These are phyloP conservation scores for Fusarium luffae DNA, from an alignment of 2,329 filamentous ascomycete genomes.

Conservation along the genomic window DNA sequence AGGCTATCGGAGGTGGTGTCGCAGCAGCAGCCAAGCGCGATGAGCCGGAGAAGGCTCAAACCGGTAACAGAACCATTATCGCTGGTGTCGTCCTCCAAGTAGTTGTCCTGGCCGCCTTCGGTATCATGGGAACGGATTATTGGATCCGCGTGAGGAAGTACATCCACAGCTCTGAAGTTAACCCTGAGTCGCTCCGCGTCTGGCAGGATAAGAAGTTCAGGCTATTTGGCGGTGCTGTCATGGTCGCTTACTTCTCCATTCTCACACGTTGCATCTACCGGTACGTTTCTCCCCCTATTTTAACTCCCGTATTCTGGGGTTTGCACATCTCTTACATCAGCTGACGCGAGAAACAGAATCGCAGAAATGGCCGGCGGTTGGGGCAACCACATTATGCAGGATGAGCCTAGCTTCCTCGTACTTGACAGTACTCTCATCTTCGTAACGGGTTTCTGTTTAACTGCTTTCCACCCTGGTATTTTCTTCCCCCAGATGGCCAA, in stretches of 20 bases:
- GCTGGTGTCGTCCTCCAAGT: slow-evolving; percentile 66
- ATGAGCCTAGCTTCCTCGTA: slow-evolving; percentile 68
- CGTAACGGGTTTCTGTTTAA: slow-evolving; percentile 61
- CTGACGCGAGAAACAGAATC: slow-evolving; percentile 56
- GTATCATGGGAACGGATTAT: slow-evolving; percentile 58
- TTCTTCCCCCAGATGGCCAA: slow-evolving; percentile 65
- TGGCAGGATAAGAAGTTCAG: slow-evolving; percentile 59
- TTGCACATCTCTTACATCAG: not conserved
- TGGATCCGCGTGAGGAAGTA: slow-evolving; percentile 55
- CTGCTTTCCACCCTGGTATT: slow-evolving; percentile 64
- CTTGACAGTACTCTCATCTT: slow-evolving; percentile 65
- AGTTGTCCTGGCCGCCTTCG: slow-evolving; percentile 60
- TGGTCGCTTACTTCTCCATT: slow-evolving; percentile 58
- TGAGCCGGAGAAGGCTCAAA: slow-evolving; percentile 54
- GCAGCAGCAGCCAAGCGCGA: slow-evolving; percentile 60
- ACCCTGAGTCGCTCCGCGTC: slow-evolving; percentile 48
- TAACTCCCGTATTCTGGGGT: not conserved
- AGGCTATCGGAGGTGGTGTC: slow-evolving; percentile 67
- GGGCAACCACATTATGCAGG: slow-evolving; percentile 72
- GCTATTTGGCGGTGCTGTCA: slow-evolving; percentile 57
- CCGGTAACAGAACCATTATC: slow-evolving; percentile 64
- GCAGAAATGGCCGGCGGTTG: slow-evolving; percentile 73
- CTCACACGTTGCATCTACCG: slow-evolving; percentile 66
- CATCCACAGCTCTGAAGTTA: slow-evolving; percentile 49
- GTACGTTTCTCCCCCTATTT: slow-evolving; percentile 48